phyloP scores from a whole-genome alignment of 345 rosid genomes.

The Geranium brycei region DNA sequence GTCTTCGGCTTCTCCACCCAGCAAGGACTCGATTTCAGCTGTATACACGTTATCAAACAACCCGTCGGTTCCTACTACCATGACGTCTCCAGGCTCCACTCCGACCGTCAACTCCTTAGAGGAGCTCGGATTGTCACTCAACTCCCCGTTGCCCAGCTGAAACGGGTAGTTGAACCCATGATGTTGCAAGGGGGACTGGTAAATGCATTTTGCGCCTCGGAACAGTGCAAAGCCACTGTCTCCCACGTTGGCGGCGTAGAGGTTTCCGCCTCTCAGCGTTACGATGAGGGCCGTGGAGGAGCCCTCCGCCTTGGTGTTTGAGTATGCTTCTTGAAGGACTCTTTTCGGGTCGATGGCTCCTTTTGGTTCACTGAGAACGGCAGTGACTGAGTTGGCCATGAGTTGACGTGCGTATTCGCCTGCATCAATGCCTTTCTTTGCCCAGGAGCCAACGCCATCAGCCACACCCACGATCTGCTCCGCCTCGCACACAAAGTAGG shows the following conservation, averaged over 20 bases:
- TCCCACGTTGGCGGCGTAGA: slow-evolving; percentile 13
- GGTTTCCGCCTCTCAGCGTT: not conserved
- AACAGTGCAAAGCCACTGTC: slow-evolving; percentile 20
- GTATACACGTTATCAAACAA: slow-evolving; percentile 14
- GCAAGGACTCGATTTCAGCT: slow-evolving; percentile 7
- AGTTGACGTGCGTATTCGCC: slow-evolving; percentile 14
- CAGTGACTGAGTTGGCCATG: slow-evolving; percentile 1
- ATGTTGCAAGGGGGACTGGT: slow-evolving; percentile 10
- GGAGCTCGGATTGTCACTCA: not conserved
- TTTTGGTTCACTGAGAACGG: not conserved
- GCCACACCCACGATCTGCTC: slow-evolving; percentile 11
- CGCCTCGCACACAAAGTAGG: slow-evolving; percentile 8
- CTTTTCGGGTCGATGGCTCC: not conserved
- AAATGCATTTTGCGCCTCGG: not conserved
- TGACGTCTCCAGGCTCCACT: slow-evolving; percentile 12
- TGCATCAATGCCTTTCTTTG: slow-evolving; percentile 3
- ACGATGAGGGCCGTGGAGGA: slow-evolving; percentile 17
- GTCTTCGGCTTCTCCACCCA: not conserved
- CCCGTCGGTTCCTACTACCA: slow-evolving; percentile 20
- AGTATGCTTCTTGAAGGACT: slow-evolving; percentile 9
- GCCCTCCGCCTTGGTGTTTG: slow-evolving; percentile 3
- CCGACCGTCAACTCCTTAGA: not conserved
- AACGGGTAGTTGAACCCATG: slow-evolving; percentile 10
- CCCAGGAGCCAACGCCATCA: slow-evolving; percentile 21
- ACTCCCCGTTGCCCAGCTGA: slow-evolving; percentile 3